Evolutionary conservation across 768 basidiomycete species (phyloP).

Genomic region (Paxillus rubicundulus): DNA sequence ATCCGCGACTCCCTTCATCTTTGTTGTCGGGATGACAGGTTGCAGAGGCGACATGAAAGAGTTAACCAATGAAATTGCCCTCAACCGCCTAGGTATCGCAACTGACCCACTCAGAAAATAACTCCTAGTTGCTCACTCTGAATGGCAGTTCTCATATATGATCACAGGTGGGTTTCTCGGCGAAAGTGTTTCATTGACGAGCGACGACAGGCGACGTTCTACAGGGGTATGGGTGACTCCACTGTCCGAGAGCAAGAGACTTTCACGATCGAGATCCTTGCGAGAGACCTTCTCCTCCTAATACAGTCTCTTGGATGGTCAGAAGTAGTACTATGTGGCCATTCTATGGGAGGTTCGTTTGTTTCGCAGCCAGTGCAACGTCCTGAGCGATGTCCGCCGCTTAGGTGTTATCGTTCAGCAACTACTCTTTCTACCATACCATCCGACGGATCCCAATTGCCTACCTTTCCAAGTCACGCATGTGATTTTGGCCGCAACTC

Average conservation of each 20-base stretch:
- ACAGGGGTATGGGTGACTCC: constrained; percentile 48
- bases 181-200: neutral
- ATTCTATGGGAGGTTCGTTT: constrained; percentile 50
- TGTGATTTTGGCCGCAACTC: constrained; percentile 38
- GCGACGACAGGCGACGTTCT: neutral
- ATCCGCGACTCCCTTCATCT: constrained; percentile 35
- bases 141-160: constrained; percentile 41
- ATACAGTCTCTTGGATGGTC: constrained; percentile 40
- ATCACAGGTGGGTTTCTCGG: constrained; percentile 32
- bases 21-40: constrained; percentile 42
- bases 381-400: neutral
- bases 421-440: constrained; percentile 42
- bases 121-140: neutral
- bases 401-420: constrained; percentile 45
- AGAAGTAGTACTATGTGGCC: constrained; percentile 44
- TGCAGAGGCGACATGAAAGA: constrained; percentile 40
- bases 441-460: constrained; percentile 31
- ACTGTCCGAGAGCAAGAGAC: constrained; percentile 34
- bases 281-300: constrained; percentile 44
- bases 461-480: constrained; percentile 43
- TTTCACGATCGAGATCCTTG: constrained; percentile 44
- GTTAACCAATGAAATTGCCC: constrained; percentile 25
- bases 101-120: neutral
- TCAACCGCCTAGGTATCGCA: constrained; percentile 39
- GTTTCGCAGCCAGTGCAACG: neutral